phyloP scores from a whole-genome alignment of 2,329 filamentous ascomycete species.

The Penicillium crustosum region DNA sequence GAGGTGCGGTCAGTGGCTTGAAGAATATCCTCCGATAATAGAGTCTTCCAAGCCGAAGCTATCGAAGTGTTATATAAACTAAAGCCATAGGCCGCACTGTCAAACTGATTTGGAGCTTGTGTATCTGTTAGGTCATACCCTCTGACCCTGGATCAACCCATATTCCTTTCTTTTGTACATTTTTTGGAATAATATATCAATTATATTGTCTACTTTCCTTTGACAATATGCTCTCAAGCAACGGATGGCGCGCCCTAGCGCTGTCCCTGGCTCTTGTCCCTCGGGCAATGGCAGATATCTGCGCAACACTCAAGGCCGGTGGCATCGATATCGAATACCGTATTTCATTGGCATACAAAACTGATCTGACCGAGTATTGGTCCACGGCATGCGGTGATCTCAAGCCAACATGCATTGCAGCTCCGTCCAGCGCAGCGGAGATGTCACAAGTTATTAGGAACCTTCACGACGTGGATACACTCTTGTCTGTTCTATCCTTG shows the following conservation, averaged over 20 bases:
- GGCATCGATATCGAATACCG: constrained; percentile 37
- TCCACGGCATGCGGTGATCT: constrained; percentile 47
- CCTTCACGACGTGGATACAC: constrained; percentile 49
- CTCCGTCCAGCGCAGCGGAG: constrained; percentile 51
- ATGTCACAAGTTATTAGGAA: constrained; percentile 55
- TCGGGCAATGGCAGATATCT: constrained; percentile 37
- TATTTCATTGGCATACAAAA: constrained; percentile 36
- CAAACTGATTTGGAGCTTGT: neutral
- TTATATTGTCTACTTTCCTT: neutral
- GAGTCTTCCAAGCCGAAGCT: neutral
- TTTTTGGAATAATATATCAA: neutral
- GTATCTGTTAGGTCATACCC: neutral
- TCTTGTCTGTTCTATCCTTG: constrained; percentile 41
- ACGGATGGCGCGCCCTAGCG: constrained; percentile 22
- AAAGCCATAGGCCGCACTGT: neutral
- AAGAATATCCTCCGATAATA: constrained; percentile 5
- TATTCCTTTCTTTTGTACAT: neutral
- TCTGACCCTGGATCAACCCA: neutral
- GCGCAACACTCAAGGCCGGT: constrained; percentile 38
- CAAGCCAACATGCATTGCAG: constrained; percentile 49
- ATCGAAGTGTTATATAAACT: constrained; percentile 6
- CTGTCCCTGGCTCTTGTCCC: constrained; percentile 22
- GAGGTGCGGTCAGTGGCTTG: neutral
- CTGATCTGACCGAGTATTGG: constrained; percentile 49
- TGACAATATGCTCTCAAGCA: constrained; percentile 17